Evolutionary conservation across 441 rosid species (phyloP).

Genomic region (Erysimum pusillum): DNA sequence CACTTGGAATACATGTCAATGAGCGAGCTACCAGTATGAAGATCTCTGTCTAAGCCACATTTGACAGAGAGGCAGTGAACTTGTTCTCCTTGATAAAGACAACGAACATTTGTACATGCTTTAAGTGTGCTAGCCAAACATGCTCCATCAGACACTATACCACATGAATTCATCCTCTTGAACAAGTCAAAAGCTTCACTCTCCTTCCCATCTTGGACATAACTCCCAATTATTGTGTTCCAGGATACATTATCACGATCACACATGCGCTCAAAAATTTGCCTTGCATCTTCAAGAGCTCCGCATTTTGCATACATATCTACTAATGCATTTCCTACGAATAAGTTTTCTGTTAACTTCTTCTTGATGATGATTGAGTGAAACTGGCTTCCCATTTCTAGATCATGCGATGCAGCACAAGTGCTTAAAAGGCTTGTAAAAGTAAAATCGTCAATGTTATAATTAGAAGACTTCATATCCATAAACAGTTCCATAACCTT

Average conservation of each 20-base stretch:
- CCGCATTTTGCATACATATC: constrained; percentile 97
- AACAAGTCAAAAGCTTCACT: constrained; percentile 76
- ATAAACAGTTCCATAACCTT: constrained; percentile 67
- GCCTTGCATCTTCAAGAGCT: constrained; percentile 71
- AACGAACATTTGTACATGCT: constrained; percentile 77
- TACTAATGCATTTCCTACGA: constrained; percentile 85
- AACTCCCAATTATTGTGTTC: constrained; percentile 93
- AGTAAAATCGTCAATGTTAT: constrained; percentile 79
- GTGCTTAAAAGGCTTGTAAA: constrained; percentile 88
- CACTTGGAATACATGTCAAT: constrained; percentile 88
- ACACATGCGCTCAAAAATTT: constrained; percentile 69
- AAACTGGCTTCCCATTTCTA: constrained; percentile 72
- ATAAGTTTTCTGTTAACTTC: constrained; percentile 63
- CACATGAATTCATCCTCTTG: constrained; percentile 60
- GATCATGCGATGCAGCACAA: constrained; percentile 69
- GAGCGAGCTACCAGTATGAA: constrained; percentile 86
- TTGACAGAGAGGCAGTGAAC: constrained; percentile 76
- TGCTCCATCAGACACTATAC: constrained; percentile 76
- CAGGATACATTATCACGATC: constrained; percentile 74
- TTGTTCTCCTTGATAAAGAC: constrained; percentile 68
- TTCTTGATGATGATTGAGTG: constrained; percentile 74
- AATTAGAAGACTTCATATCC: constrained; percentile 68
- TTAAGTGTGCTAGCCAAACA: constrained; percentile 82
- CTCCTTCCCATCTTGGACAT: constrained; percentile 77
- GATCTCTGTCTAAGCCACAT: constrained; percentile 72